Evolutionary conservation across 768 basidiomycete species (phyloP), one percentile per base, ranked within the genome.

Genomic region (Lactarius vividus): DNA sequence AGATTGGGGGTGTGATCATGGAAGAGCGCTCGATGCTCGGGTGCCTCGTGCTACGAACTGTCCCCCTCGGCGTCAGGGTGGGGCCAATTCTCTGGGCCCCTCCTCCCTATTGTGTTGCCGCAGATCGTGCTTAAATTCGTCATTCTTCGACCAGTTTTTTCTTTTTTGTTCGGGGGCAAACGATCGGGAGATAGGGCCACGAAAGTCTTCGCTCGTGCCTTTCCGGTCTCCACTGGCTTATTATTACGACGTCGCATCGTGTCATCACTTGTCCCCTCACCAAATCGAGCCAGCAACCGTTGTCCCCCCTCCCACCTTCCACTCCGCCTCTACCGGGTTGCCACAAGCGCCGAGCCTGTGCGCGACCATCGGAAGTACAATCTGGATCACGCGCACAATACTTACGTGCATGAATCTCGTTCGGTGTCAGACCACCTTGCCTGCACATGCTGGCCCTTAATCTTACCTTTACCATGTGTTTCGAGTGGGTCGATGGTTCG

Each of bases 111-210:
- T 66, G 65, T 66, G 65, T 66, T 29, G 49, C 49, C 20, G 65
- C 65, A 57, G 65, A 66, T 66, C 65, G 55, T 66, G 60, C 60
- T 58, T 62, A 58, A 61, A 58, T 62, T 62, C 65, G 65, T 66
- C 56, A 58, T 57, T 33, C 46, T 49, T 46, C 42, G 9, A 15
- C 35, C 23, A 18, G 16, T 8, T 29, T n/a, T n/a, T 28, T 62
- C 9, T 40, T 54, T 54, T 9, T 52, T 52, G 49, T 52, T 52
- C 26, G 23, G 13, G 23, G 23, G 49, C 49, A 52, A 6, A 13
- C 49, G 49, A 52, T 52, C 49, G 49, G 49, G 49, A 52, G 49
- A 52, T 52, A 15, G 23, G 49, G 49, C 49, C 49, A 52, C 49
- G 15, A 52, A 52, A 23, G 31, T 29, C 55, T 35, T 23, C n/a